Percentiles rank a stretch among this genome's conserved stretches.
Conservation (phyloP, 345 rosid genomes). For the Hibiscus syriacus region DNA sequence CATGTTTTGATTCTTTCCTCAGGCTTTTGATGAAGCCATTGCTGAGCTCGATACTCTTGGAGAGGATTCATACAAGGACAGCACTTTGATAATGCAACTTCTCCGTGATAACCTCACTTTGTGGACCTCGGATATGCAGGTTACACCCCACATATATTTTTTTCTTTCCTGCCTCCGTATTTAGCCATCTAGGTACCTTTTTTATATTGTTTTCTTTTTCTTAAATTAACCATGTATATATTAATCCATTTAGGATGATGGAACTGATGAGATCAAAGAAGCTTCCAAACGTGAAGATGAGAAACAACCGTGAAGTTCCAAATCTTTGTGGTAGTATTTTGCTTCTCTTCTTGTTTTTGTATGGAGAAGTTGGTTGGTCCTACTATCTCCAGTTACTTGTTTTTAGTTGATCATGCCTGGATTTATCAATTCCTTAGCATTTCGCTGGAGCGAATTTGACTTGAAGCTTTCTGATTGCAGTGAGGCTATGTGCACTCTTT, state of each 20-base stretch:
- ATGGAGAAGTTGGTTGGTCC: conserved; percentile 26
- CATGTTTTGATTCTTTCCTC: too few species aligned
- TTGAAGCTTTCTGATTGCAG: conserved; percentile 12
- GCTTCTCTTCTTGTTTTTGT: conserved; percentile 28
- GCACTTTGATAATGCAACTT: too few species aligned
- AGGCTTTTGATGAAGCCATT: too few species aligned
- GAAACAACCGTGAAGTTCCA: conserved; percentile 26
- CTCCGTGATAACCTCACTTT: conserved; percentile 53
- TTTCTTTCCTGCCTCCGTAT: background rate
- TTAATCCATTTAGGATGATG: conserved; percentile 26
- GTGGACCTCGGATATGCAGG: conserved; percentile 46
- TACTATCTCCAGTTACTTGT: conserved; percentile 3
- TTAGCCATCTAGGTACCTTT: background rate
- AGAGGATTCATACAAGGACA: too few species aligned
- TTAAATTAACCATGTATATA: conserved; percentile 7
- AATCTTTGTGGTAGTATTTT: conserved; percentile 2
- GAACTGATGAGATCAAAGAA: conserved; percentile 41
- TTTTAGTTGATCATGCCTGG: conserved; percentile 8
- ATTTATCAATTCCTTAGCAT: conserved; percentile 14
- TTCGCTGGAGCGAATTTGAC: background rate
- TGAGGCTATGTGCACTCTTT: background rate
- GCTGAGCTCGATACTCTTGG: too few species aligned
- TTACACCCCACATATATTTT: too few species aligned
- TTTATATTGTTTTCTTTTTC: background rate
- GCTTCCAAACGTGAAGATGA: conserved; percentile 33